Base-by-base conservation (phyloP, 805 yeast genomes). In the Wickerhamomyces strasburgensis region DNA sequence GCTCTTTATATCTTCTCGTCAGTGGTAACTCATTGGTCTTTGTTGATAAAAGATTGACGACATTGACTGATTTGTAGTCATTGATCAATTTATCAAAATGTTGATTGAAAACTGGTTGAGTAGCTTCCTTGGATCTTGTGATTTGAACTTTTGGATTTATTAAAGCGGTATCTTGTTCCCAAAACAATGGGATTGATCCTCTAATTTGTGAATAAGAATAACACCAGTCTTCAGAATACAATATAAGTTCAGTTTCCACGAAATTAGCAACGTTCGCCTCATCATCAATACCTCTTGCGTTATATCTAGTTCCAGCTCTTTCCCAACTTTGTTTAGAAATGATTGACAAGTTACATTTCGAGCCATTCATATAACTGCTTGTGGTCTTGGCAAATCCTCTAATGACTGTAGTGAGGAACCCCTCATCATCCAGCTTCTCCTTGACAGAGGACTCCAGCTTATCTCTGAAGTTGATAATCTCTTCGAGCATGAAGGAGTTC, bases 311-410 rank as follows among this genome's bases (percentile, higher is more conserved):
- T 5, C 99, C 99, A 2, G 99, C 98, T 40, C 98, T 68, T 56
- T 80, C 80, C 87, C 98, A 93, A n/a, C 95, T 84, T 58, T 90
- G 98, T 49, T 93, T 84, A 1, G 97, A 89, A 14, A 93, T 78
- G 15, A 90, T 73, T 0, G 98, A 83, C 42, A 89, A 60, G 2
- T 73, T 58, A 1, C 78, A 68, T 25, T 62, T 62, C 19, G 62
- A 48, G 18, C 56, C 56, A 15, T 58, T 57, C 23, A 69, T 51
- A 32, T 58, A 52, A 1, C 78, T 56, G 3, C 65, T 61, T 31
- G 73, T 67, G 0, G 97, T 84, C 45, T 85, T 84, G 0, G 98
- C 96, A 67, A 88, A 93, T 0, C 99, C 99, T 41, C 98, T 70
- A 37, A 93, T 93, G 6, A 84, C 96, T 0, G 96, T 85, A 1